Evolutionary conservation across 805 yeast species (phyloP).

Genomic region (Myxozyma nipponensis): DNA sequence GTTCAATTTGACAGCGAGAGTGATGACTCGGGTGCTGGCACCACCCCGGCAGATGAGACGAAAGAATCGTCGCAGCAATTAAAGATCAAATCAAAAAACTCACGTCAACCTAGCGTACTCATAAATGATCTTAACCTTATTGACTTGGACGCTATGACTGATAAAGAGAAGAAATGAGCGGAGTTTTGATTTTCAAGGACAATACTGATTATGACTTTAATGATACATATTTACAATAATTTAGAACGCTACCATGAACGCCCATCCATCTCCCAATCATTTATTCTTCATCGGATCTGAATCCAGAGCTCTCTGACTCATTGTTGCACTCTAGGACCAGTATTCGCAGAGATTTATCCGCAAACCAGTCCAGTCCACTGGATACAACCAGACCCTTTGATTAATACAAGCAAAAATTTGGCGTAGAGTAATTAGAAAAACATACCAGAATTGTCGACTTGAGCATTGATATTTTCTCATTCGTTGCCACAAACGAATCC

Average conservation of each 20-base stretch:
- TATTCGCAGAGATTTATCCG: constrained; percentile 8
- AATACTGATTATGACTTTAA: not conserved
- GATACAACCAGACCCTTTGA: constrained; percentile 19
- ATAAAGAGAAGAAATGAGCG: not conserved
- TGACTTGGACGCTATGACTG: not conserved
- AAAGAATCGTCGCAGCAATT: not conserved
- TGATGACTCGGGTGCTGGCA: not conserved
- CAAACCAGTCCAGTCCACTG: constrained; percentile 21
- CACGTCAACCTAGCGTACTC: not conserved
- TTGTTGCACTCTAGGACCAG: constrained; percentile 19
- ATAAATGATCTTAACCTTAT: not conserved
- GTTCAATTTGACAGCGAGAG: constrained; percentile 36
- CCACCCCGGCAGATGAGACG: not conserved
- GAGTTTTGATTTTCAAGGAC: not conserved
- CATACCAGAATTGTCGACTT: not conserved
- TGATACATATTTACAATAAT: not conserved
- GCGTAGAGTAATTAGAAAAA: too few relatives aligned
- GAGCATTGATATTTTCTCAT: not conserved
- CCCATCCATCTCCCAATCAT: not conserved
- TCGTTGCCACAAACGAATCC: not conserved
- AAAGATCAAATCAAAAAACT: not conserved
- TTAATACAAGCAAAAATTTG: too few relatives aligned
- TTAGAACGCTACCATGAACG: not conserved
- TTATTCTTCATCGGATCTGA: not conserved
- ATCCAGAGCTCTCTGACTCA: not conserved